Base-by-base conservation (phyloP, 2,329 filamentous ascomycete genomes). In the Phialophora tarda region DNA sequence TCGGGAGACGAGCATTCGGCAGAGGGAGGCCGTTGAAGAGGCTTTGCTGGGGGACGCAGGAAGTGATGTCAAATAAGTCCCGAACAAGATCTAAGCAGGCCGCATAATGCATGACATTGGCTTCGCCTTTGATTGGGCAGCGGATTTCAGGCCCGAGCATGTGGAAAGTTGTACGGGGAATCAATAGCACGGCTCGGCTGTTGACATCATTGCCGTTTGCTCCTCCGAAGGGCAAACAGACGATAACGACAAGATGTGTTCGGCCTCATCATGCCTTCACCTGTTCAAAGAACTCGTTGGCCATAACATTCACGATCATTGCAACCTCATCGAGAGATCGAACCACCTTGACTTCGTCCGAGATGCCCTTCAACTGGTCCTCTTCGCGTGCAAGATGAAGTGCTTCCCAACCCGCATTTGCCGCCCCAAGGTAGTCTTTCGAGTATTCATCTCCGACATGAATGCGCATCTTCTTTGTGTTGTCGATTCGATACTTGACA, bases 381-480 rank as follows among this genome's bases (percentile, higher is more conserved):
- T 54, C 54, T n/a, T 69, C 71, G 3, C 78, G 76, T 59, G 71
- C 56, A 44, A 80, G 69, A 26, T 75, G 67, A 64, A 77, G 75
- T 17, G 75, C 77, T 54, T 77, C 69, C 78, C 79, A 80, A 0
- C 79, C 79, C 41, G 77, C 78, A 63, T 74, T 63, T 10, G 66
- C 54, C 17, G 79, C 79, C 53, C 75, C 80, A 26, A 68, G 28
- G 61, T 77, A 81, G 65, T 82, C 81, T 66, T 81, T 80, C 11
- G 71, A 65, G 61, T 75, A 77, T 41, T 82, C 79, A 68, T 82
- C 81, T 1, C 81, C 81, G n/a, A 82, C 75, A 73, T 82, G 81
- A 1, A 82, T 72, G 58, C 67, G 70, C 30, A 57, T 60, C 12
- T 58, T 48, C 30, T 68, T 63, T 10, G 60, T 47, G 34, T 34